Base-by-base conservation (phyloP, 371 early-diverging fungal species). In the Mortierella sp. region DNA sequence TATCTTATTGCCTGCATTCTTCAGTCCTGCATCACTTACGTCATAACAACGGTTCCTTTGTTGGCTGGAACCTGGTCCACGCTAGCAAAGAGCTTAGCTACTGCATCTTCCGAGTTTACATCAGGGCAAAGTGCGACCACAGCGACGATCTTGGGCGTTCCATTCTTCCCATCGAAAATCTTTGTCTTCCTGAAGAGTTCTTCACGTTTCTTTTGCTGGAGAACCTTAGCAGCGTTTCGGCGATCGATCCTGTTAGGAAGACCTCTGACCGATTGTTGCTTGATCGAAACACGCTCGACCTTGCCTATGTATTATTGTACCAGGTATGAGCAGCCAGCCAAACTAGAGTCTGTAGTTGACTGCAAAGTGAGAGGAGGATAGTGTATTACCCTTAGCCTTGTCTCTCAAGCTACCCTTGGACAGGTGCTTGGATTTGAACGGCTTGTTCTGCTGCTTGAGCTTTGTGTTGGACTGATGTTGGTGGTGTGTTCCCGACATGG, bases 341-440 rank as follows among this genome's bases (percentile, higher is more conserved):
- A n/a, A n/a, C n/a, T n/a, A n/a, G n/a, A n/a, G n/a, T n/a, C n/a
- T n/a, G n/a, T n/a, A 34, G 34, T 31, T 22, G 43, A 27, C 28
- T 31, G 2, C 9, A 52, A 47, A 25, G 6, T 6, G 51, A 25
- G 49, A 16, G 21, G 29, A 17, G 6, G 17, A 41, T 56, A 46
- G 25, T 16, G 37, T 31, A 54, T 50, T 72, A 83, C 90, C 96
- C 67, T 96, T 97, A 55, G 86, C 83, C 60, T 88, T 87, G 63
- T 91, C 93, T 70, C 91, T 90, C 51, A 94, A 71, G 10, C 85
- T 68, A 40, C 93, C 88, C 72, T 96, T 97, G 6, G 94, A 81
- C 34, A 94, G 88, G 86, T 93, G 93, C 63, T 91, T 90, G 13
- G 95, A 91, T 83, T 97, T 97, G 89, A 96, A 98, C 39, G 92